Percentiles rank a stretch among this genome's conserved stretches.
These are phyloP conservation scores for Citrullus colocynthis DNA, from an alignment of 306 rosid genomes.

Conservation along the genomic window DNA sequence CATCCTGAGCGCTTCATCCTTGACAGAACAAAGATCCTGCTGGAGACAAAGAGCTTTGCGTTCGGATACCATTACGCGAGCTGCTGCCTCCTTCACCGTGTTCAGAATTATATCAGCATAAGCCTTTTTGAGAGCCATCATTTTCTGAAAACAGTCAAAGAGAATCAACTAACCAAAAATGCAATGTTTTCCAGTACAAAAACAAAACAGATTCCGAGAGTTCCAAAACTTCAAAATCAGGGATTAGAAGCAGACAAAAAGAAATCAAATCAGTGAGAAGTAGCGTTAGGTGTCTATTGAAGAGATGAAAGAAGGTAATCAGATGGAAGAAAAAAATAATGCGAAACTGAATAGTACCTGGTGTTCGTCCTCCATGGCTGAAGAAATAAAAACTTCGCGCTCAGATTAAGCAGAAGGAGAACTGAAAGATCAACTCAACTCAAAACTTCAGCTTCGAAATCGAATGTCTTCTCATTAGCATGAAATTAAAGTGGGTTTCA, in stretches of 20 bases:
- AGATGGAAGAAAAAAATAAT: neutral
- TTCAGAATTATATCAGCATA: slow-evolving; percentile 67
- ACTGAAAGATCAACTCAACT: neutral
- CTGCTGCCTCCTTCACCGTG: slow-evolving; percentile 73
- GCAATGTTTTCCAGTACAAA: neutral
- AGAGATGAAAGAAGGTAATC: neutral
- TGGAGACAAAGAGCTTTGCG: slow-evolving; percentile 28
- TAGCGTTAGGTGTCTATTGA: neutral
- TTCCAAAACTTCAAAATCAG: neutral
- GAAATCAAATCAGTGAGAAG: neutral
- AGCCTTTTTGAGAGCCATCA: slow-evolving; percentile 61
- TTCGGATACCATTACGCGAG: slow-evolving; percentile 55
- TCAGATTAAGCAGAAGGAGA: neutral
- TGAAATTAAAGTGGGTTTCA: neutral
- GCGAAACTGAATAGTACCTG: neutral
- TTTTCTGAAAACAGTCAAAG: slow-evolving; percentile 27
- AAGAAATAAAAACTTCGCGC: neutral
- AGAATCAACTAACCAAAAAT: neutral
- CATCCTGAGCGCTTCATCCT: slow-evolving; percentile 49
- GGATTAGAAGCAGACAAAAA: neutral
- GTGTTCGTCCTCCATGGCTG: neutral
- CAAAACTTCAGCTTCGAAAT: neutral
- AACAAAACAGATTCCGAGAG: neutral
- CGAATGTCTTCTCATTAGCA: neutral
- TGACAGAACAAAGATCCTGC: slow-evolving; percentile 33